Evolutionary conservation across 495 filamentous ascomycete genomes (phyloP).

Genomic region (Hapsidospora chrysogenum): DNA sequence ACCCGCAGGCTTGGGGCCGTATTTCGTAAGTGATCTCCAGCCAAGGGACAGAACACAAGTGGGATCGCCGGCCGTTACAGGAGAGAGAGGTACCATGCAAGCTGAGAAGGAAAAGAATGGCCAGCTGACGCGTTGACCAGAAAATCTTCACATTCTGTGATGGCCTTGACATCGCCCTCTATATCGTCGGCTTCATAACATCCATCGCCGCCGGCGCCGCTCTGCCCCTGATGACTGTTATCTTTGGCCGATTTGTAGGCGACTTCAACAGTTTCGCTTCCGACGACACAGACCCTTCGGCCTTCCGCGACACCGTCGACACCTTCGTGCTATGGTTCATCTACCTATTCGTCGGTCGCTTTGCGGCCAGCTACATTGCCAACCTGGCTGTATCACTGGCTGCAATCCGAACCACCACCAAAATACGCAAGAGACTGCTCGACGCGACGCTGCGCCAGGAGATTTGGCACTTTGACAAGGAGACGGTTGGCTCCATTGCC

Average conservation of each 20-base stretch:
- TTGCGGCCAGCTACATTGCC: conserved; percentile 55
- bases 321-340: conserved; percentile 66
- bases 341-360: conserved; percentile 67
- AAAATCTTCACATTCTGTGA: too few relatives aligned
- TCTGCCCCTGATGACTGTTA: conserved; percentile 74
- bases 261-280: conserved; percentile 46
- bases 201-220: conserved; percentile 68
- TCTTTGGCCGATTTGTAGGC: conserved; percentile 63
- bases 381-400: conserved; percentile 78
- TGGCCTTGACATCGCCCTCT: conserved; percentile 66
- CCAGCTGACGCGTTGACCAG: too few relatives aligned
- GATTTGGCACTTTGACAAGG: conserved; percentile 19
- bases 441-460: conserved; percentile 18
- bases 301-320: conserved; percentile 39
- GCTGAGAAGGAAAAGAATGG: too few relatives aligned
- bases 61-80: too few relatives aligned
- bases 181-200: conserved; percentile 44
- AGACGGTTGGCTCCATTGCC: conserved; percentile 19
- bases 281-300: conserved; percentile 18
- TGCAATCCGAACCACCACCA: conserved; percentile 27
- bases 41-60: too few relatives aligned
- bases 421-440: conserved; percentile 16
- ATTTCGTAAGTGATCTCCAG: too few relatives aligned
- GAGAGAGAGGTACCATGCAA: too few relatives aligned
- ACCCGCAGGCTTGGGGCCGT: too few relatives aligned